A percentile compares a stretch with the other conserved stretches of the same genome.
These are phyloP conservation scores for Ensete ventricosum DNA, from an alignment of 176 grass and related monocot genomes.

Conservation along the genomic window DNA sequence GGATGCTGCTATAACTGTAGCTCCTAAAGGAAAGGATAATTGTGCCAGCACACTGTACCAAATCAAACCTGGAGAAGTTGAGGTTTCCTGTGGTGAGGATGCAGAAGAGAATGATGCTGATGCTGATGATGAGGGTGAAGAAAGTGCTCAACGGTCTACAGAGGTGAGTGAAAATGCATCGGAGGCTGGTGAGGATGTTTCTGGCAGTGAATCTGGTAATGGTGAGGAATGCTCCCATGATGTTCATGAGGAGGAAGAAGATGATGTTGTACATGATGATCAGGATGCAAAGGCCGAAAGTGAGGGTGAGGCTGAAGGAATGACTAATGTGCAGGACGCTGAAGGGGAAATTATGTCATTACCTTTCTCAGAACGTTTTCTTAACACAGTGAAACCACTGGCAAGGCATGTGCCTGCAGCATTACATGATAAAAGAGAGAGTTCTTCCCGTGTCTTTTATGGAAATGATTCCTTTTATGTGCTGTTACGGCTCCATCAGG, in stretches of 20 bases:
- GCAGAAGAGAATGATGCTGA: constrained; percentile 78
- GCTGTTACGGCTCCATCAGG: constrained; percentile 88
- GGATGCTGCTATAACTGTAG: constrained; percentile 26
- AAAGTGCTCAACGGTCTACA: constrained; percentile 80
- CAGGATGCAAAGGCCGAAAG: constrained; percentile 79
- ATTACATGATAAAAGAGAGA: constrained; percentile 57
- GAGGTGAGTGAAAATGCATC: constrained; percentile 96
- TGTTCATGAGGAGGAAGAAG: constrained; percentile 86
- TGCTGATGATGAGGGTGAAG: constrained; percentile 83
- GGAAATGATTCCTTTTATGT: constrained; percentile 96
- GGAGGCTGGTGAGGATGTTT: constrained; percentile 82
- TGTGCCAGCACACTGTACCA: constrained; percentile 42
- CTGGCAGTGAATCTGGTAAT: constrained; percentile 87
- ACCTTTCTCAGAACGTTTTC: constrained; percentile 61
- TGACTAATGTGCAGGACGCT: too few species aligned
- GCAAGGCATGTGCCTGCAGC: constrained; percentile 62
- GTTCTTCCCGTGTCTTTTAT: constrained; percentile 59
- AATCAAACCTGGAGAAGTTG: constrained; percentile 36
- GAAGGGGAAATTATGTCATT: constrained; percentile 33
- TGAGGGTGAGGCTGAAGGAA: constrained; percentile 79
- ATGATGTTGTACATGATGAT: constrained; percentile 80
- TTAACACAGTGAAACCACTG: constrained; percentile 65
- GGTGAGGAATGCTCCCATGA: constrained; percentile 85
- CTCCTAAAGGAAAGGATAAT: constrained; percentile 44
- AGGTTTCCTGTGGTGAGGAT: constrained; percentile 39